Percentiles rank a stretch among this genome's conserved stretches.
phyloP scores from a whole-genome alignment of 1,284 basidiomycete species.

The Hymenochaete sp. region DNA sequence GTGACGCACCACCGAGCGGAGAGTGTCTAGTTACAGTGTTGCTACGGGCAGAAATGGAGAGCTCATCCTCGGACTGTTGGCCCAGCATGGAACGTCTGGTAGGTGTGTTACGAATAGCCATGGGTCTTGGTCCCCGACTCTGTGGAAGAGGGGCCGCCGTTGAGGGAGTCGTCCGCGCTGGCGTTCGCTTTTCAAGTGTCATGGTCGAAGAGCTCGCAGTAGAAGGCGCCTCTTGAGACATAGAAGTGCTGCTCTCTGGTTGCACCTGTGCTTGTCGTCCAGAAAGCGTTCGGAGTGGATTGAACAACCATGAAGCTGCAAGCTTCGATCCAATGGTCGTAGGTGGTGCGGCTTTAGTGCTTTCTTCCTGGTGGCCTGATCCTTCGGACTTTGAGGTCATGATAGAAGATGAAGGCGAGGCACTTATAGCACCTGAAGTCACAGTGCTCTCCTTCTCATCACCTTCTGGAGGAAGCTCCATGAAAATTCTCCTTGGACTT shows the following conservation, averaged over 20 bases:
- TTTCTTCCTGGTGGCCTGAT: constrained; percentile 4
- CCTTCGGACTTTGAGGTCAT: constrained; percentile 27
- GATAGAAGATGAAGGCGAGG: constrained; percentile 64
- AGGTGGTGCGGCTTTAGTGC: constrained; percentile 13
- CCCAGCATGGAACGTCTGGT: constrained; percentile 14
- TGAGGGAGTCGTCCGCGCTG: constrained; percentile 21
- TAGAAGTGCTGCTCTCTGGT: background rate
- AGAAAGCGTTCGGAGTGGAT: constrained; percentile 60
- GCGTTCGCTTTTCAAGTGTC: background rate
- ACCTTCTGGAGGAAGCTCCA: constrained; percentile 42
- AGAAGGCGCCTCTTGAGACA: constrained; percentile 17
- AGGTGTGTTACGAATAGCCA: constrained; percentile 17
- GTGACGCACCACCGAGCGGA: constrained; percentile 13
- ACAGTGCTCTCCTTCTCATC: constrained; percentile 7
- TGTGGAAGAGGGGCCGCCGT: constrained; percentile 25
- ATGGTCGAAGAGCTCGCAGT: constrained; percentile 2
- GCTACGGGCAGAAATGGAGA: constrained; percentile 12
- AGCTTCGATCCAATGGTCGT: constrained; percentile 45
- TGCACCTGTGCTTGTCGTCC: background rate
- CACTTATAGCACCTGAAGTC: constrained; percentile 33
- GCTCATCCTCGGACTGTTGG: constrained; percentile 12
- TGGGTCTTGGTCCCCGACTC: constrained; percentile 12
- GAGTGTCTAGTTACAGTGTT: constrained; percentile 13
- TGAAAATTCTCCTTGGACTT: constrained; percentile 43
- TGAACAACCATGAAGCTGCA: constrained; percentile 66